Base-by-base conservation (phyloP, 2,329 filamentous ascomycete species). In the Talaromyces piceae region DNA sequence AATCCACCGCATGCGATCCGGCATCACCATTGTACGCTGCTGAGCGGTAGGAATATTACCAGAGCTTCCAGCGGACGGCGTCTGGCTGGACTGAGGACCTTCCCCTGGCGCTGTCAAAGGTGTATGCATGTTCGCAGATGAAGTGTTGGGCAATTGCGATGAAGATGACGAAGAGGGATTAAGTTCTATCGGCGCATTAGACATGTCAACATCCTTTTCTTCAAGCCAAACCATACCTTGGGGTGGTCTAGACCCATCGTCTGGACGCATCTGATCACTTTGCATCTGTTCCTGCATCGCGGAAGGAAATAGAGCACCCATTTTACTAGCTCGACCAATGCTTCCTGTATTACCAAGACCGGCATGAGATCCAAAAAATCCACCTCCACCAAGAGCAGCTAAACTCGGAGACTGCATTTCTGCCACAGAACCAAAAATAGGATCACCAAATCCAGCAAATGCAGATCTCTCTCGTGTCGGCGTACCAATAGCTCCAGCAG, bases 1-100 rank as follows among this genome's bases (percentile, higher is more conserved):
- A 16, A 96, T 91, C 93, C 93, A 98, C 61, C 91, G 81, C 90
- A 98, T 98, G 12, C 94, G 81, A 67, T 98, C 93, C 2, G 93
- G 93, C 93, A 98, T 97, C 4, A 98, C 91, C 91, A 98, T 97
- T 41, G 87, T 91, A 13, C 89, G 84, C 57, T 86, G 82, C 62
- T 88, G 85, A 25, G 81, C 73, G 45, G 80, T 72, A 25, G 84
- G 83, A 45, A 88, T 79, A 57, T 90, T 85, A 45, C 81, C 77
- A 12, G 81, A 76, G 20, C 79, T 76, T 26, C 59, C 59, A 28
- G 57, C 57, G 16, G 64, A 58, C 43, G 66, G 63, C 4, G 62
- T 67, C 51, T 70, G 69, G 45, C 61, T 63, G 13, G 58, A 54
- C 22, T 64, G 66, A 26, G 60, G 52, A 13, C 51, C 61, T 41